Evolutionary conservation across 352 stramenopile species (phyloP), one percentile per base, ranked within the genome.

Genomic region (Globisporangium ultimum): DNA sequence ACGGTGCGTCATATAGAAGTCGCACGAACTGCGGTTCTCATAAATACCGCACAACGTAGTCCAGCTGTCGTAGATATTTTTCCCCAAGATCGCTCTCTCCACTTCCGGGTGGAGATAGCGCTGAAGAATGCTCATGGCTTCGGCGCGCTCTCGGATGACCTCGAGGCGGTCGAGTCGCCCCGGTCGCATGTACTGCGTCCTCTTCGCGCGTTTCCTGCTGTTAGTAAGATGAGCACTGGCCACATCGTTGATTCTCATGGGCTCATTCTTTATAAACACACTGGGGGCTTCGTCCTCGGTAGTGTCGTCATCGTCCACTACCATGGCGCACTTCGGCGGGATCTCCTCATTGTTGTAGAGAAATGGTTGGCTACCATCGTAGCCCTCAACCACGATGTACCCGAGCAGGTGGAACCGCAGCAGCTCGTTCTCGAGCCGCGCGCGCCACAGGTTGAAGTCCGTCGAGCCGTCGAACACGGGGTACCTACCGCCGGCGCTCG

Each of bases 31-130:
- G 21, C 61, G 60, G 21, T 76, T 74, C 52, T 58, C 72, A 53
- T 81, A 81, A 48, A 81, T 63, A 13, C 67, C 60, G 50, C 70
- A 81, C 17, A 81, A 61, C 55, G 74, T 78, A 21, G 48, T 57
- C 72, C 72, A 81, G 48, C 72, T 81, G 57, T 81, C 72, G 48
- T 72, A 78, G 32, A 81, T 73, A 38, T 81, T 81, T 45, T 81
- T 81, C 45, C 74, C 69, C 34, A 81, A 22, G 55, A 81, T 81
- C 1, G 70, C 64, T 13, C 67, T 60, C 62, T 81, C 72, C 20
- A 81, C 72, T 42, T 78, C 72, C 3, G 70, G 72, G 28, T 81
- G 72, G 50, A 81, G 57, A 50, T 64, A 78, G 46, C 72, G 70
- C 49, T 81, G 72, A 21, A 81, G 41, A 20, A 81, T 81, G 52